Evolutionary conservation across 331 rosid species (phyloP), one percentile per base, ranked within the genome.

Genomic region (Phaseolus coccineus): DNA sequence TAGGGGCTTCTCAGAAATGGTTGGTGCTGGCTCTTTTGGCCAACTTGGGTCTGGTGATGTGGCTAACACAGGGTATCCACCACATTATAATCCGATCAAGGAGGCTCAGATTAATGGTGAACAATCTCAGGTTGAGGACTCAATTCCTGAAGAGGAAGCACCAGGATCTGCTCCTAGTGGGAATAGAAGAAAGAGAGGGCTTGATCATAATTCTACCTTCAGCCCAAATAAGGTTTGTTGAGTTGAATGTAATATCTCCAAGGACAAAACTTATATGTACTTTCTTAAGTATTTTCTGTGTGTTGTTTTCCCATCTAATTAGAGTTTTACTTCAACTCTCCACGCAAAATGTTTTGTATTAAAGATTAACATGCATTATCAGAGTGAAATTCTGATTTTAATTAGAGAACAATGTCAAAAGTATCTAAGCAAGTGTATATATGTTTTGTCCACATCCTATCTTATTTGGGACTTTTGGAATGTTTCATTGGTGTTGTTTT

Each of bases 1-100:
- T 84, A 97, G 97, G 19, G 84, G 80, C 72, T 94, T 90, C 90
- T 85, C 98, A 10, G 97, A 89, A 77, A 89, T 90, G 89, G 91
- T 86, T 67, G 90, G 89, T 65, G 50, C 30, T 33, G 46, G 1
- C 24, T 84, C 94, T 69, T 91, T 87, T 82, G 83, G 81, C 77
- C 85, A 87, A 76, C 82, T 87, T 67, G 92, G 87, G 30, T 85
- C 86, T 84, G 83, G 83, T 35, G 93, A 89, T 71, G 59, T 92
- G 53, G 72, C 84, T 55, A 87, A 82, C 84, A 35, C 87, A 66
- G 89, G 88, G 31, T 87, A 86, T 80, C 85, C 83, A 64, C 69
- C 85, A 6, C 91, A 82, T 80, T 88, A 88, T 87, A 62, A 80
- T 62, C 80, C 77, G 39, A 82, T 70, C 85, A 80, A 87, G 83